A percentile compares a stretch with the other conserved stretches of the same genome.
phyloP scores from a whole-genome alignment of 2,329 filamentous ascomycete genomes.

The Scopulariopsis brevicaulis region DNA sequence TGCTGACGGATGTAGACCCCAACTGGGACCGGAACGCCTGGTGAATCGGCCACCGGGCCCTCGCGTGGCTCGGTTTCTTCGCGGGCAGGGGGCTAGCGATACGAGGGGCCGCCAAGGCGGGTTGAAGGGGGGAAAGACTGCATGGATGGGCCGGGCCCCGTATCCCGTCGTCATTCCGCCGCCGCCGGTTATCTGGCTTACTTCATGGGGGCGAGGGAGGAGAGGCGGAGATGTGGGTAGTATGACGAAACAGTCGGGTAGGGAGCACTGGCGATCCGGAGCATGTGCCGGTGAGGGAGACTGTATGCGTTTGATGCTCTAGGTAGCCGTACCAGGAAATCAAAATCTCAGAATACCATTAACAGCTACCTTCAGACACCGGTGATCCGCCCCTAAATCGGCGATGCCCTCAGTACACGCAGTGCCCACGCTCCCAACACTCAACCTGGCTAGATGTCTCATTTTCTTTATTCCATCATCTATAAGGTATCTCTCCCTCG shows the following conservation, averaged over 20 bases:
- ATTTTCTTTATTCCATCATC: not conserved
- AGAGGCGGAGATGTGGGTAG: not conserved
- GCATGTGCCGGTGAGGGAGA: not conserved
- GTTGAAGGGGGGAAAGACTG: not conserved
- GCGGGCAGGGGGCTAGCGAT: not conserved
- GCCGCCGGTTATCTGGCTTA: not conserved
- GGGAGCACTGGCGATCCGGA: no score
- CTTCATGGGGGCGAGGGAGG: no score
- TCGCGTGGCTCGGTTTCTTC: not conserved
- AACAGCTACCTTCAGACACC: no score
- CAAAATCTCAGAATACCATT: not conserved
- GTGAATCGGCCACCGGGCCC: constrained; percentile 32
- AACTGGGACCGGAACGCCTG: constrained; percentile 89
- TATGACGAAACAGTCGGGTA: not conserved
- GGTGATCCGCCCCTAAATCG: no score
- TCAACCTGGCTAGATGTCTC: not conserved
- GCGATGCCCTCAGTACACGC: no score
- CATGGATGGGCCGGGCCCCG: not conserved
- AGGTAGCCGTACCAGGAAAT: not conserved
- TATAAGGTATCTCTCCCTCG: not conserved
- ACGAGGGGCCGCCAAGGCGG: not conserved
- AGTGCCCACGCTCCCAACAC: not conserved
- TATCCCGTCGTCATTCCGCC: not conserved
- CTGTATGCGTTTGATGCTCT: not conserved
- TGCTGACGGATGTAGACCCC: constrained; percentile 41